These are phyloP conservation scores for Fusarium denticulatum DNA, from an alignment of 2,329 filamentous ascomycete genomes.

Conservation along the genomic window DNA sequence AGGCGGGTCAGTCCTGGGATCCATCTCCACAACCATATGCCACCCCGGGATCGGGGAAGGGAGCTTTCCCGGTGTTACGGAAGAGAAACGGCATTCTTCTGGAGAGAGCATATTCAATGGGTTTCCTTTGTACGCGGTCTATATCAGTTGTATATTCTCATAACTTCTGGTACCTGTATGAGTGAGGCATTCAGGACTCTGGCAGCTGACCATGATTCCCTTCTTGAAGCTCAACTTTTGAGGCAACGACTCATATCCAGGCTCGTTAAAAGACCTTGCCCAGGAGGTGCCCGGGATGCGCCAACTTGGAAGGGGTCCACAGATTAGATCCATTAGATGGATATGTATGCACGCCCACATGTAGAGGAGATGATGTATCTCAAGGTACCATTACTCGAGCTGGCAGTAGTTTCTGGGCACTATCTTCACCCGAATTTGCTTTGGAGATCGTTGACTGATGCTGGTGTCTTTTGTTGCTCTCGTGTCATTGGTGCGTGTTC, in stretches of 20 bases:
- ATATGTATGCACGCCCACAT: conserved; percentile 1
- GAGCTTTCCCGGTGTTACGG: conserved; percentile 35
- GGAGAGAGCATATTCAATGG: not conserved
- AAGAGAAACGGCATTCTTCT: conserved; percentile 23
- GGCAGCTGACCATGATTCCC: not conserved
- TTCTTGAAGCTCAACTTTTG: conserved; percentile 18
- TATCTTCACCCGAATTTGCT: conserved; percentile 30
- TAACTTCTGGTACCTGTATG: not conserved
- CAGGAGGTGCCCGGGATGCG: conserved; percentile 25
- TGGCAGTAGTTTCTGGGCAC: conserved; percentile 12
- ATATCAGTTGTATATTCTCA: not conserved
- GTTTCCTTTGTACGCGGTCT: not conserved
- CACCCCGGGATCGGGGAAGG: conserved; percentile 38
- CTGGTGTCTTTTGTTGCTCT: conserved; percentile 6
- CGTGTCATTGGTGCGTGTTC: not conserved
- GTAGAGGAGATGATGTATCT: conserved; percentile 8
- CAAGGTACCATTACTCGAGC: conserved; percentile 14
- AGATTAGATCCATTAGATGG: conserved; percentile 26
- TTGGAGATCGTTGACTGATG: conserved; percentile 4
- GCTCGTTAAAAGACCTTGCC: conserved; percentile 13
- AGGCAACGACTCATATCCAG: conserved; percentile 2
- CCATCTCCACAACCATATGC: conserved; percentile 24
- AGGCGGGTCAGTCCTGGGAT: conserved; percentile 34
- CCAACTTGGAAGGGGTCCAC: conserved; percentile 26
- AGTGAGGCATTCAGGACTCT: not conserved